phyloP scores from a whole-genome alignment of 2,329 filamentous ascomycete species.

The Neonectria coccinea region DNA sequence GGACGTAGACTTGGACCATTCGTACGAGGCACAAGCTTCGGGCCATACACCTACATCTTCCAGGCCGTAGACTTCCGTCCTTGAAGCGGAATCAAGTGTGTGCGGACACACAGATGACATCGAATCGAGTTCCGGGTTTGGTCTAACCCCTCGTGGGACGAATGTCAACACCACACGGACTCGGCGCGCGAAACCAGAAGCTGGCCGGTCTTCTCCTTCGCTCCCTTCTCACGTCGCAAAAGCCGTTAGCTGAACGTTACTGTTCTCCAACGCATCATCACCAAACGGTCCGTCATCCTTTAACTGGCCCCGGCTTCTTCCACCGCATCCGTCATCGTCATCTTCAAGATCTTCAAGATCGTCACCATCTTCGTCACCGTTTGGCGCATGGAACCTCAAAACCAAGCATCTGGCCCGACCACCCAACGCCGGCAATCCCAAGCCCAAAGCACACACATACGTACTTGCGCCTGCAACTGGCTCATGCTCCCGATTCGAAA shows the following conservation, averaged over 20 bases:
- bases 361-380: neutral
- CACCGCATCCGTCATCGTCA: neutral
- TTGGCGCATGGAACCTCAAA: neutral
- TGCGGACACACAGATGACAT: no score
- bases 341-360: neutral
- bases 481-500: conserved; percentile 26
- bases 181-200: neutral
- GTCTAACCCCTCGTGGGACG: no score
- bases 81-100: no score
- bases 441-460: conserved; percentile 25
- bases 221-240: neutral
- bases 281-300: neutral
- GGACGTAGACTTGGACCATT: no score
- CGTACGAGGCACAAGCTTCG: no score
- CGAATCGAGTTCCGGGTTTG: no score
- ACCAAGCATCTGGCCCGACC: conserved; percentile 21
- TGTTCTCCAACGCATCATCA: neutral
- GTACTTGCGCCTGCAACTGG: conserved; percentile 26
- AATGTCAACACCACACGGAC: no score
- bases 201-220: neutral
- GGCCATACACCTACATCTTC: no score
- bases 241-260: neutral
- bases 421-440: conserved; percentile 31
- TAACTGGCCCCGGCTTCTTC: neutral
- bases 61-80: no score